Evolutionary conservation across 768 basidiomycete species (phyloP).

Genomic region (Phylloporus rhodoxanthus): DNA sequence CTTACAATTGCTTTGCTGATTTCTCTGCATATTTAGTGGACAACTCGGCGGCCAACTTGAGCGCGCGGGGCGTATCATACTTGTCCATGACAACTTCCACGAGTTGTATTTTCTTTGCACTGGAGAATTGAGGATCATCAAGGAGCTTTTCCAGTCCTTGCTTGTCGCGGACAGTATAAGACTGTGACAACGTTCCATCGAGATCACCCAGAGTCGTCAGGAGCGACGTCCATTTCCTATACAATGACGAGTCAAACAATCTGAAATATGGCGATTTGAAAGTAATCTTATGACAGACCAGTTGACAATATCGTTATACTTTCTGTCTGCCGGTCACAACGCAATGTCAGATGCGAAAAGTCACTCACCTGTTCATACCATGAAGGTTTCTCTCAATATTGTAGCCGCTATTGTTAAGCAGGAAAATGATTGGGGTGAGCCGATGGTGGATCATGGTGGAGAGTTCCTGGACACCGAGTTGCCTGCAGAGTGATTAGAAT

Average conservation of each 20-base stretch:
- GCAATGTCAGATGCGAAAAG: neutral
- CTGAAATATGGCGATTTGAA: neutral
- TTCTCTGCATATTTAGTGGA: constrained; percentile 11
- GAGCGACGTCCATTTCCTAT: constrained; percentile 63
- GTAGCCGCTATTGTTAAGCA: constrained; percentile 78
- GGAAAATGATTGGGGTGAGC: constrained; percentile 78
- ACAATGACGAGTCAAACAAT: neutral
- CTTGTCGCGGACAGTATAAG: constrained; percentile 65
- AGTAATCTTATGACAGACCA: constrained; percentile 40
- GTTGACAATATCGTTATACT: constrained; percentile 81
- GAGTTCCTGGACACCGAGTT: constrained; percentile 76
- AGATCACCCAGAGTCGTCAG: constrained; percentile 55
- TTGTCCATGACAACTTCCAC: constrained; percentile 76
- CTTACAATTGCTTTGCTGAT: constrained; percentile 18
- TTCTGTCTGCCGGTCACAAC: constrained; percentile 32
- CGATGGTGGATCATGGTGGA: constrained; percentile 74
- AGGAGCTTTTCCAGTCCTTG: constrained; percentile 64
- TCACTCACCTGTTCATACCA: constrained; percentile 46
- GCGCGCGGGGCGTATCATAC: constrained; percentile 62
- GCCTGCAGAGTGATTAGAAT: constrained; percentile 36
- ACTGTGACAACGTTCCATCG: constrained; percentile 43
- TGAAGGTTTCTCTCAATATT: constrained; percentile 82
- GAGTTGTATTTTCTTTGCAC: constrained; percentile 63
- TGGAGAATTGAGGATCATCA: constrained; percentile 53
- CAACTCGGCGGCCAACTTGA: constrained; percentile 48